Percentiles rank a stretch among this genome's conserved stretches.
phyloP scores from a whole-genome alignment of 805 yeast species.

The Nakazawaea wyomingensis region DNA sequence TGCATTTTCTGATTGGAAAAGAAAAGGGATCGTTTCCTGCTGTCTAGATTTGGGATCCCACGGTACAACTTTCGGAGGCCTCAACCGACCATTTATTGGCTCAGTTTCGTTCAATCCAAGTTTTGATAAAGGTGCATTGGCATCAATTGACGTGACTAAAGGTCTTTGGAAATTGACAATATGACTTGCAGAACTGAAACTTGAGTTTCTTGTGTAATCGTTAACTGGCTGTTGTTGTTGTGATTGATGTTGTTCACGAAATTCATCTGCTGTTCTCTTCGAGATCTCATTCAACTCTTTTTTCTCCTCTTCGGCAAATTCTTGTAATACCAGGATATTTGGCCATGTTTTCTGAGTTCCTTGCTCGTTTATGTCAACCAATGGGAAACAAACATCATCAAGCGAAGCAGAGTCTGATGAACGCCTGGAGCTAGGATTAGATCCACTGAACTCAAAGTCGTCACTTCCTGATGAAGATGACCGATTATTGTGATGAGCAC shows the following conservation, averaged over 20 bases:
- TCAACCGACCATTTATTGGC: conserved; percentile 53
- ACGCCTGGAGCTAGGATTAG: conserved; percentile 63
- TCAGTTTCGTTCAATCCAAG: conserved; percentile 48
- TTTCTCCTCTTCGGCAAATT: conserved; percentile 68
- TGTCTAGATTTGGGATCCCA: conserved; percentile 45
- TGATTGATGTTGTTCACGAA: conserved; percentile 18
- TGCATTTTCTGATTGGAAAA: conserved; percentile 13
- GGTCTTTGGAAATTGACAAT: conserved; percentile 37
- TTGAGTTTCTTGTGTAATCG: conserved; percentile 8
- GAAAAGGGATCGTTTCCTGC: conserved; percentile 15
- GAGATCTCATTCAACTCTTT: conserved; percentile 25
- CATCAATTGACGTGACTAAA: conserved; percentile 26
- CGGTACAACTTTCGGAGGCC: conserved; percentile 74
- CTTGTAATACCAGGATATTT: conserved; percentile 68
- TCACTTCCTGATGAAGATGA: conserved; percentile 9
- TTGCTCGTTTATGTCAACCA: conserved; percentile 43
- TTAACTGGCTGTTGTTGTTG: conserved; percentile 16
- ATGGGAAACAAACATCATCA: conserved; percentile 89
- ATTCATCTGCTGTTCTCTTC: conserved; percentile 22
- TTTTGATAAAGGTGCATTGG: conserved; percentile 18
- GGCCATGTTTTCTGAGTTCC: conserved; percentile 63
- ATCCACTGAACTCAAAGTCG: conserved; percentile 37
- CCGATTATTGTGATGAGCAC: conserved; percentile 3
- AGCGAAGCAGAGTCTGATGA: conserved; percentile 66
- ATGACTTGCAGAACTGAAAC: conserved; percentile 9